Conservation (phyloP, 73 alveolate genomes). For the Effrenium voratum region DNA sequence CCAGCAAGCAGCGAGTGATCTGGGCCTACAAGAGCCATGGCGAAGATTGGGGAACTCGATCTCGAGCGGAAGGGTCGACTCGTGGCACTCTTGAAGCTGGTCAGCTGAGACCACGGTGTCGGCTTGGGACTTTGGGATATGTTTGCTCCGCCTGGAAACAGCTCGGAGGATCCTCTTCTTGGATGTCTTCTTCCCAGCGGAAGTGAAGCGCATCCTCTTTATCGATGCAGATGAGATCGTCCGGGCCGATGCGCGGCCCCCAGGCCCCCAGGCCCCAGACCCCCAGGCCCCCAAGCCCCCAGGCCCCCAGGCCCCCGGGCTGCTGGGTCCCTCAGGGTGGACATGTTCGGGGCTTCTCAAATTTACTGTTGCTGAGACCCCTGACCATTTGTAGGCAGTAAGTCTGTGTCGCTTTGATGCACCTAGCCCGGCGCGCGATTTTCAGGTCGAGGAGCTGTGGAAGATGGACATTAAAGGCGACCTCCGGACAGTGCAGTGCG, state of each 20-base stretch:
- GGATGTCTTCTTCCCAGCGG: slow-evolving; percentile 94
- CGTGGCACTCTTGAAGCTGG: no score
- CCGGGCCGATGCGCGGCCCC: slow-evolving; percentile 71
- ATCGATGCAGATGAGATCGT: slow-evolving; percentile 93
- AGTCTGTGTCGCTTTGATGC: no score
- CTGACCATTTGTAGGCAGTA: no score
- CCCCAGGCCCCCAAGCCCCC: no score
- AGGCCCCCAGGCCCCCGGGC: no score
- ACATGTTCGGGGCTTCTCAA: no score
- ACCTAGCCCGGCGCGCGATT: background rate
- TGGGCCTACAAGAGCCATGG: slow-evolving; percentile 95
- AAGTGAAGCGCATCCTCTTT: slow-evolving; percentile 94
- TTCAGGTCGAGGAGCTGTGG: slow-evolving; percentile 93
- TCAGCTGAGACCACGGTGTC: no score
- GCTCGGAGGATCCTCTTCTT: slow-evolving; percentile 91
- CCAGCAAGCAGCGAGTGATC: slow-evolving; percentile 84
- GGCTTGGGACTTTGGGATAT: no score
- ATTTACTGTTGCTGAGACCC: no score
- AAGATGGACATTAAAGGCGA: slow-evolving; percentile 67
- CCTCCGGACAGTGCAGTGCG: background rate
- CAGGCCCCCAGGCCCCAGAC: background rate
- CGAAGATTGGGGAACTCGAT: background rate
- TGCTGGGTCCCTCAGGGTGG: no score
- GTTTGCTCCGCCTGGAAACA: no score
- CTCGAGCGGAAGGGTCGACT: background rate